A percentile compares a stretch with the other conserved stretches of the same genome.
These are phyloP conservation scores for Boletus sp. DNA, from an alignment of 768 basidiomycete species.

Conservation along the genomic window DNA sequence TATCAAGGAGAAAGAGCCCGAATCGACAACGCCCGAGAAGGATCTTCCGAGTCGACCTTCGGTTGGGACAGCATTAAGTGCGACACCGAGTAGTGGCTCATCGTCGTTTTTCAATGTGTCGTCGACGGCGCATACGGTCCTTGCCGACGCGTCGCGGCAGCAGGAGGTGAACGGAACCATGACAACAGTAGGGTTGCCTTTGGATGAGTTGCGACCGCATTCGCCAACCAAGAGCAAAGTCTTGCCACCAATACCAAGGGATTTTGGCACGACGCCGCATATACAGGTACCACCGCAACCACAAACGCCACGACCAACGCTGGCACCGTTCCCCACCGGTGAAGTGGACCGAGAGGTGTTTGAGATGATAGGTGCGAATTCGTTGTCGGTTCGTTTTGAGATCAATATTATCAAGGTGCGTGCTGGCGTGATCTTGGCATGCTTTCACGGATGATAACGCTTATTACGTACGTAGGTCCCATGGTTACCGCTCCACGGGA, in stretches of 20 bases:
- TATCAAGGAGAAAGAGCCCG: constrained; percentile 43
- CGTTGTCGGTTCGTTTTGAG: constrained; percentile 90
- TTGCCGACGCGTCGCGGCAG: constrained; percentile 34
- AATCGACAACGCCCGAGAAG: constrained; percentile 40
- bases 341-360: constrained; percentile 67
- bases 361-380: constrained; percentile 70
- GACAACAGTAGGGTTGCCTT: constrained; percentile 16
- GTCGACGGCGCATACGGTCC: constrained; percentile 45
- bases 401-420: constrained; percentile 93
- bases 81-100: constrained; percentile 72
- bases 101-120: constrained; percentile 86
- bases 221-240: constrained; percentile 59
- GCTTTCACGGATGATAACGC: background rate
- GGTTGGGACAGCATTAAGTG: constrained; percentile 47
- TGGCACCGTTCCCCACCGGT: constrained; percentile 59
- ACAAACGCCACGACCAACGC: constrained; percentile 36
- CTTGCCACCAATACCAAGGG: constrained; percentile 78
- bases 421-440: background rate
- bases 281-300: constrained; percentile 8
- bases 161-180: constrained; percentile 23
- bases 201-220: constrained; percentile 41
- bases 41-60: constrained; percentile 45
- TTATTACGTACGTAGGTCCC: constrained; percentile 59
- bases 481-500: constrained; percentile 88
- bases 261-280: constrained; percentile 43